These are phyloP conservation scores for Cyclotella baltica DNA, from an alignment of 108 stramenopile species.

Conservation along the genomic window DNA sequence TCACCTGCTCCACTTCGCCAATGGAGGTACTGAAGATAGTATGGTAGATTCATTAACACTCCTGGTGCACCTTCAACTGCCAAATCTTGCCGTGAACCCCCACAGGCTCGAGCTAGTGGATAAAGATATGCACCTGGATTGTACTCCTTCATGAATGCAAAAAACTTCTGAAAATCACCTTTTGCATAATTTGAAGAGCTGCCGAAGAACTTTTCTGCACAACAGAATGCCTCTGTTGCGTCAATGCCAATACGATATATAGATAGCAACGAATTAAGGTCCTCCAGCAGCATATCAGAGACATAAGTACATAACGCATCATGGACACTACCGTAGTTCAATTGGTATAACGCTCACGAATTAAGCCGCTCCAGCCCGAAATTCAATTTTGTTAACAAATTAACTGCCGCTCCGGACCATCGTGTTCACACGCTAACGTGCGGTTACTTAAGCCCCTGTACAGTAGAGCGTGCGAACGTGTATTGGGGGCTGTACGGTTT, in stretches of 20 bases:
- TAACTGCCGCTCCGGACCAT: no score
- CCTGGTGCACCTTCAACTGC: slow-evolving; percentile 14
- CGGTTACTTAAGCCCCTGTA: no score
- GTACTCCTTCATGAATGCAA: neutral
- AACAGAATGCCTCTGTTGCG: neutral
- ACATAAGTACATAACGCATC: neutral
- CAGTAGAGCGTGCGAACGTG: no score
- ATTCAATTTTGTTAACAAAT: no score
- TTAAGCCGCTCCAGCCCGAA: no score
- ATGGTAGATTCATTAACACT: slow-evolving; percentile 22
- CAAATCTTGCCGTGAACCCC: slow-evolving; percentile 26
- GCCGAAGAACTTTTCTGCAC: neutral
- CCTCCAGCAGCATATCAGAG: neutral
- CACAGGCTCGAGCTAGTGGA: slow-evolving; percentile 12
- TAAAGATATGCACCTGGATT: slow-evolving; percentile 4
- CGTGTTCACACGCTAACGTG: no score
- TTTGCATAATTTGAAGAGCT: neutral
- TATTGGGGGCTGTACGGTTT: no score
- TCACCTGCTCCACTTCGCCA: slow-evolving; percentile 1
- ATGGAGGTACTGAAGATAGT: slow-evolving; percentile 19
- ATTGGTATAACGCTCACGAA: no score
- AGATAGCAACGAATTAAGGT: neutral
- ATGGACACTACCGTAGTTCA: no score
- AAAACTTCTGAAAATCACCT: neutral
- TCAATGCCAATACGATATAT: neutral